Base-by-base conservation (phyloP, 331 rosid species). In the Telfairia occidentalis region DNA sequence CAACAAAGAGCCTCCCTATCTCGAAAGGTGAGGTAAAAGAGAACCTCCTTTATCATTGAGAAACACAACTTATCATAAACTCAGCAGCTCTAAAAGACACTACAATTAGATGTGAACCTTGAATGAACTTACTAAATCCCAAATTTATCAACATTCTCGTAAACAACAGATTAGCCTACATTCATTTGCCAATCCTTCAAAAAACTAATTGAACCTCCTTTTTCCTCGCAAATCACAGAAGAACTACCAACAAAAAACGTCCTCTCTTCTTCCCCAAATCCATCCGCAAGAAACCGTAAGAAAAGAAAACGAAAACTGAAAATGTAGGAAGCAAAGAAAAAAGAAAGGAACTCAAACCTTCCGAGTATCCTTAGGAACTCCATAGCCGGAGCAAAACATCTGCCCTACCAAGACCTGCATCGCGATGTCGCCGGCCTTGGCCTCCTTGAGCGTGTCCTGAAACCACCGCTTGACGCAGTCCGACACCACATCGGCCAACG, bases 391-490 rank as follows among this genome's bases (percentile, higher is more conserved):
- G 72, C 65, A 77, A 74, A 88, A 90, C 96, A 92, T 90, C 76
- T 92, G 97, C 2, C 87, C 96, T 46, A 90, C 92, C 74, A 92
- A 81, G 81, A 92, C 83, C 85, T 92, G 96, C 96, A 89, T 89
- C 38, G 83, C 43, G 43, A 24, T 50, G 43, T 90, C 96, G 0
- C 98, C 98, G 45, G 87, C 83, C 73, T 78, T 89, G 0, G 98
- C 97, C 85, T 89, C 96, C 84, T 86, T 86, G 54, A 90, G 96
- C 7, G 98, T 80, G 64, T 92, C 98, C 37, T 78, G 92, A 35
- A 92, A 90, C 98, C 98, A 90, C 67, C 98, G 97, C 76, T 79
- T 83, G 0, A 83, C 74, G 75, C 98, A 92, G 53, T 90, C 92
- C 13, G 93, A 82, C 3, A 92, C 98, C 59, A 90, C 96, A 55